These are phyloP conservation scores for Rhodamnia rubescens DNA, from an alignment of 345 rosid genomes.

Conservation along the genomic window DNA sequence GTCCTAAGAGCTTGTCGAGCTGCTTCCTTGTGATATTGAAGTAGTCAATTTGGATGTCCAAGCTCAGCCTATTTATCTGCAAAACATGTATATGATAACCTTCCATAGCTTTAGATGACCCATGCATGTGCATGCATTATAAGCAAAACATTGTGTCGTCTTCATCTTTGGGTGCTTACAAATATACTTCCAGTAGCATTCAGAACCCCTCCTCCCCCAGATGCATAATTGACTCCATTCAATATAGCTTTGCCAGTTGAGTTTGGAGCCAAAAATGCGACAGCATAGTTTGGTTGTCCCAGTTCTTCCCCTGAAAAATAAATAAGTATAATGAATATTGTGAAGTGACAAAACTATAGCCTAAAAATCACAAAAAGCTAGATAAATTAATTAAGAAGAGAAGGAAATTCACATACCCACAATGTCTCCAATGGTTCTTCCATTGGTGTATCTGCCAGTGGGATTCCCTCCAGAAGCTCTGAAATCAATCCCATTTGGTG, in stretches of 20 bases:
- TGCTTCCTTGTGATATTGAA: slow-evolving; percentile 63
- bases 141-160: not conserved
- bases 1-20: slow-evolving; percentile 53
- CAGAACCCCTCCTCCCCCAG: slow-evolving; percentile 91
- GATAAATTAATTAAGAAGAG: not conserved
- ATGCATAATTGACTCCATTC: slow-evolving; percentile 78
- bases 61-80: slow-evolving; percentile 77
- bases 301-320: slow-evolving; percentile 52
- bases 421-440: slow-evolving; percentile 86
- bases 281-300: slow-evolving; percentile 58
- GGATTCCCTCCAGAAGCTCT: slow-evolving; percentile 65
- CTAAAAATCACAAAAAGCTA: not conserved
- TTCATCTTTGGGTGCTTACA: slow-evolving; percentile 18
- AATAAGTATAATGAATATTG: not conserved
- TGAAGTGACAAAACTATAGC: not conserved
- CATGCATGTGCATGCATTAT: not conserved
- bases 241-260: slow-evolving; percentile 60
- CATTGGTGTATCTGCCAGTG: slow-evolving; percentile 82
- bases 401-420: slow-evolving; percentile 27
- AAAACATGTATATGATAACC: not conserved
- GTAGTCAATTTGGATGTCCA: slow-evolving; percentile 80
- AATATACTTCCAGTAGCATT: slow-evolving; percentile 92
- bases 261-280: slow-evolving; percentile 72
- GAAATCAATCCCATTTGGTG: slow-evolving; percentile 85
- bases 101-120: not conserved